Conservation (phyloP, 2,329 filamentous ascomycete genomes). For the Beauveria bassiana region DNA sequence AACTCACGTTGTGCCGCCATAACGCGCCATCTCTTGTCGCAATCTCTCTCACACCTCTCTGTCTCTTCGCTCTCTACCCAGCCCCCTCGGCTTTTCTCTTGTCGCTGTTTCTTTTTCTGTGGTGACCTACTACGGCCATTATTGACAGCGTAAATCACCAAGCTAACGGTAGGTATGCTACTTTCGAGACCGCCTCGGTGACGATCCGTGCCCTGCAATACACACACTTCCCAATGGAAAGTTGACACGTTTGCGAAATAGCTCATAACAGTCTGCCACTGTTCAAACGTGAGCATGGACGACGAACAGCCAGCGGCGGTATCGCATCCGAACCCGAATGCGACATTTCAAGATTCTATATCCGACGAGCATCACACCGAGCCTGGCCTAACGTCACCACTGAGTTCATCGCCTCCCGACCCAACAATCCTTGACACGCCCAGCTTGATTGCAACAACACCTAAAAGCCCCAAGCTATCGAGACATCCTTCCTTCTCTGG, state of each 20-base stretch:
- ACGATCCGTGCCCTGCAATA: not conserved
- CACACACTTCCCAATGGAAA: not conserved
- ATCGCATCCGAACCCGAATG: conserved; percentile 21
- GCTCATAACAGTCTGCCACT: not conserved
- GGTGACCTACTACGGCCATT: not conserved
- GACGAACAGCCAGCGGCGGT: conserved; percentile 9
- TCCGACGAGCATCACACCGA: conserved; percentile 34
- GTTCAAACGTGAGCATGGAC: conserved; percentile 19
- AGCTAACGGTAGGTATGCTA: not conserved
- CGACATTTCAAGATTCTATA: conserved; percentile 29
- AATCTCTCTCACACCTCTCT: not conserved
- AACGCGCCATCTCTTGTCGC: not conserved
- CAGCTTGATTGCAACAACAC: conserved; percentile 37
- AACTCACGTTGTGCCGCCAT: not conserved
- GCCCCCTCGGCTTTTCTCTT: not conserved
- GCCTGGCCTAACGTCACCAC: conserved; percentile 32
- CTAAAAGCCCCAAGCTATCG: conserved; percentile 54
- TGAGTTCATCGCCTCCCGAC: conserved; percentile 36
- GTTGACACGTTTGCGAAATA: not conserved
- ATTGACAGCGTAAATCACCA: not conserved
- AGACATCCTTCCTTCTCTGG: conserved; percentile 76
- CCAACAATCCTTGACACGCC: conserved; percentile 40
- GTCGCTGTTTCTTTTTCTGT: no score
- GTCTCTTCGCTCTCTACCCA: not conserved
- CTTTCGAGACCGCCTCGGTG: not conserved